Conservation (phyloP, 1,139 yeast genomes). For the Groenewaldozyma sp. region DNA sequence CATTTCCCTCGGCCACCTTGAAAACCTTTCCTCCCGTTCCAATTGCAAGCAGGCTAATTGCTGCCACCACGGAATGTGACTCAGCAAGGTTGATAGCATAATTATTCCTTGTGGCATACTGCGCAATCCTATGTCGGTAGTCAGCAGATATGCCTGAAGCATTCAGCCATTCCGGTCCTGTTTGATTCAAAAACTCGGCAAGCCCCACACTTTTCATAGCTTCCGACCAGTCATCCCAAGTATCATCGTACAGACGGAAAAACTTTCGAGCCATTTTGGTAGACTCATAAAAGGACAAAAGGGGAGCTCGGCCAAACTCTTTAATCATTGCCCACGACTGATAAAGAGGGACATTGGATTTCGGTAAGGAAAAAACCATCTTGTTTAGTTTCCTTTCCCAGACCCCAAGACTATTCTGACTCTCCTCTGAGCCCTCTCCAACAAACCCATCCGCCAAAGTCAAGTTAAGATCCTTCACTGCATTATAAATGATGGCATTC, state of each 20-base stretch:
- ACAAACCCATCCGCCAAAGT: slow-evolving; percentile 11
- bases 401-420: slow-evolving; percentile 25
- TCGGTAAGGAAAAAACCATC: slow-evolving; percentile 18
- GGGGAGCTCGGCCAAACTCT: slow-evolving; percentile 26
- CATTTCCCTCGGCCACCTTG: slow-evolving; percentile 36
- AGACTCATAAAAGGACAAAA: slow-evolving; percentile 16
- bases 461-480: slow-evolving; percentile 31
- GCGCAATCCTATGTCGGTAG: slow-evolving; percentile 28
- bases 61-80: slow-evolving; percentile 34
- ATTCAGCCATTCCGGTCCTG: slow-evolving; percentile 23
- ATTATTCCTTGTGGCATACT: slow-evolving; percentile 35
- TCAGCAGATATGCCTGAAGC: slow-evolving; percentile 19
- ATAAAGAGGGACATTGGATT: slow-evolving; percentile 8
- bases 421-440: slow-evolving; percentile 10
- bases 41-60: slow-evolving; percentile 28
- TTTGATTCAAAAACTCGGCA: slow-evolving; percentile 15
- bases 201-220: slow-evolving; percentile 17
- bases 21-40: slow-evolving; percentile 29
- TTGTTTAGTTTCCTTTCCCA: slow-evolving; percentile 32
- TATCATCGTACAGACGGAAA: slow-evolving; percentile 23
- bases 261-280: slow-evolving; percentile 18
- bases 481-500: slow-evolving; percentile 31
- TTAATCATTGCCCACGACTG: slow-evolving; percentile 16
- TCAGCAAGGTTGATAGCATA: slow-evolving; percentile 33
- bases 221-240: slow-evolving; percentile 22